Conservation (phyloP, 805 yeast species). For the Myxozyma vanderwaltii region DNA sequence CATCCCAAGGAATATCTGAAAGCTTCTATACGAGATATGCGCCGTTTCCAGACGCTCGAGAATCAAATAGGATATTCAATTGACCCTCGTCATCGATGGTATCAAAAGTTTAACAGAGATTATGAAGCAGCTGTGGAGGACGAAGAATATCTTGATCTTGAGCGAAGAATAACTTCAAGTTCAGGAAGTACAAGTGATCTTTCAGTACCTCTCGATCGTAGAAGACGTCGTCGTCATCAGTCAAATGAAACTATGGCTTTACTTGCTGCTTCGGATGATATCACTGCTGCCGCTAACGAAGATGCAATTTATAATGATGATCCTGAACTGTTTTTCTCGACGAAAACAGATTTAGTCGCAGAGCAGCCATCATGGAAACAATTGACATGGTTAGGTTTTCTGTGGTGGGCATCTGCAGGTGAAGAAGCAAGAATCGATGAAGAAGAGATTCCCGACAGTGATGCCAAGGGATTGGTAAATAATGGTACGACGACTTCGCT, state of each 20-base stretch:
- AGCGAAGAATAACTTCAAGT: slow-evolving; percentile 19
- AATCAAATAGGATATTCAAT: slow-evolving; percentile 31
- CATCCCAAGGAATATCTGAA: slow-evolving; percentile 12
- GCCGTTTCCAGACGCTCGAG: slow-evolving; percentile 28
- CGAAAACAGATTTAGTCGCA: slow-evolving; percentile 29
- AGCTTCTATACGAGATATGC: slow-evolving; percentile 31
- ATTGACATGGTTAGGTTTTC: slow-evolving; percentile 65
- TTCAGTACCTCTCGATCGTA: slow-evolving; percentile 10
- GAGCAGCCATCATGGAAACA: slow-evolving; percentile 54
- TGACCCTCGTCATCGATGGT: slow-evolving; percentile 33
- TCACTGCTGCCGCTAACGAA: slow-evolving; percentile 28
- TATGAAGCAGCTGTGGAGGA: slow-evolving; percentile 5
- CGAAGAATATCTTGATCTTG: slow-evolving; percentile 1
- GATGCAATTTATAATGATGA: slow-evolving; percentile 31
- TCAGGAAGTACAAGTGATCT: slow-evolving; percentile 15
- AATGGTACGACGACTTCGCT: slow-evolving; percentile 27
- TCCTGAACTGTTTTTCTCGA: slow-evolving; percentile 31
- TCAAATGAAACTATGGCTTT: slow-evolving; percentile 23
- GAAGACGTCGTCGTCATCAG: neutral
- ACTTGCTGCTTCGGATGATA: slow-evolving; percentile 23
- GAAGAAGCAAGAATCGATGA: slow-evolving; percentile 50
- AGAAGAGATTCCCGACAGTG: slow-evolving; percentile 47
- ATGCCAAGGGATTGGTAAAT: slow-evolving; percentile 18
- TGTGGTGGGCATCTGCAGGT: slow-evolving; percentile 91
- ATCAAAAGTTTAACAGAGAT: slow-evolving; percentile 5